phyloP scores from a whole-genome alignment of 805 yeast species.

The Maudiozyma serrabonitensis region DNA sequence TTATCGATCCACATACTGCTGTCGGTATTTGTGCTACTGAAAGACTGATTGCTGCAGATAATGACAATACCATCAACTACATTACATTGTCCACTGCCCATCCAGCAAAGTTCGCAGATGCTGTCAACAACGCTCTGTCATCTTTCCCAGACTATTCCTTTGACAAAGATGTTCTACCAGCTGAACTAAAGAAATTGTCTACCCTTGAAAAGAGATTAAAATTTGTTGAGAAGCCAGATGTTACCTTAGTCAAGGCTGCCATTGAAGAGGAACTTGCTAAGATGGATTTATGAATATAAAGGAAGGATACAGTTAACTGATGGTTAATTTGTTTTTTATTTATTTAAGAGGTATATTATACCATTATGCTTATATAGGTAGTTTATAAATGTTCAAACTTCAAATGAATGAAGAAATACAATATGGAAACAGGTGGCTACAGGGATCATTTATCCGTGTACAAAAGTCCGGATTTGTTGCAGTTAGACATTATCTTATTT shows the following conservation, averaged over 20 bases:
- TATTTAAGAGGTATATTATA: background rate
- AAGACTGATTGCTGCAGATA: conserved; percentile 43
- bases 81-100: conserved; percentile 93
- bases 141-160: conserved; percentile 68
- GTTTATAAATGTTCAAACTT: conserved; percentile 1
- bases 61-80: conserved; percentile 36
- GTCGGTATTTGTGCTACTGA: conserved; percentile 82
- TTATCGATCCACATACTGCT: conserved; percentile 93
- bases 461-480: background rate
- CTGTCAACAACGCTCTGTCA: conserved; percentile 72
- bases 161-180: conserved; percentile 82
- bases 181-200: conserved; percentile 66
- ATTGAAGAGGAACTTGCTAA: conserved; percentile 63
- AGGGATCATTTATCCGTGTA: background rate
- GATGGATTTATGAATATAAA: conserved; percentile 28
- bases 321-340: background rate
- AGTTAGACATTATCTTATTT: background rate
- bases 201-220: conserved; percentile 65
- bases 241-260: conserved; percentile 62
- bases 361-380: background rate
- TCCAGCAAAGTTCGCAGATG: conserved; percentile 97
- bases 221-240: conserved; percentile 60
- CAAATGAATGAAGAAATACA: conserved; percentile 1
- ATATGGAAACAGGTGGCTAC: background rate
- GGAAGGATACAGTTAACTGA: background rate